phyloP scores from a whole-genome alignment of 2,329 filamentous ascomycete genomes.

The Penicillium italicum region DNA sequence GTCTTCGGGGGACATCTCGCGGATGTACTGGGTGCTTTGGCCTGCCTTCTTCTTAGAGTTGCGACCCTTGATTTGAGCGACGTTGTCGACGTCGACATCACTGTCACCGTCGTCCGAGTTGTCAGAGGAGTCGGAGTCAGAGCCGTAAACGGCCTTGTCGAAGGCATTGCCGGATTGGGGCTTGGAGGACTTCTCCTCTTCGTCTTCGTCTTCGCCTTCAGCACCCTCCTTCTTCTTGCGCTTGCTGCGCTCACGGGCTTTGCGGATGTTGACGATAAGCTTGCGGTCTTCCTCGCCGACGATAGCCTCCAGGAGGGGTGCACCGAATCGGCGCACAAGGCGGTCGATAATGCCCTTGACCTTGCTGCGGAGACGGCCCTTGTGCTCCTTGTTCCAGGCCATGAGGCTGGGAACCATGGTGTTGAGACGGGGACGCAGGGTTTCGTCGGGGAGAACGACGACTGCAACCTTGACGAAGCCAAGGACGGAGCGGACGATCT shows the following conservation, averaged over 20 bases:
- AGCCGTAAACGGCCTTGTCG: conserved; percentile 92
- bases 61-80: conserved; percentile 35
- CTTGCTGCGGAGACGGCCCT: conserved; percentile 93
- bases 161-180: conserved; percentile 78
- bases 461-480: conserved; percentile 97
- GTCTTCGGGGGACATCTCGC: conserved; percentile 75
- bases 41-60: conserved; percentile 44
- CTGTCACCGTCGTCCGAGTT: conserved; percentile 60
- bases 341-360: conserved; percentile 97
- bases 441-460: conserved; percentile 73
- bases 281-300: conserved; percentile 86
- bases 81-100: conserved; percentile 41
- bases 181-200: conserved; percentile 49
- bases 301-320: conserved; percentile 71
- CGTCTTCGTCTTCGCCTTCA: conserved; percentile 56
- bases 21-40: conserved; percentile 69
- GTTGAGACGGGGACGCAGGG: conserved; percentile 73
- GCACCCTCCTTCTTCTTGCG: conserved; percentile 72
- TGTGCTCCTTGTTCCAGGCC: conserved; percentile 97
- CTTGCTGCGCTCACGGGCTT: conserved; percentile 87
- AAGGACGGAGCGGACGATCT: conserved; percentile 90
- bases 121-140: conserved; percentile 56
- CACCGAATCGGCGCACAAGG: conserved; percentile 87
- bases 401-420: conserved; percentile 84
- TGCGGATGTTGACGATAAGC: conserved; percentile 88